Evolutionary conservation across 176 grass and related monocot genomes (phyloP), one percentile per base, ranked within the genome.

Genomic region (Bonia amplexicaulis): DNA sequence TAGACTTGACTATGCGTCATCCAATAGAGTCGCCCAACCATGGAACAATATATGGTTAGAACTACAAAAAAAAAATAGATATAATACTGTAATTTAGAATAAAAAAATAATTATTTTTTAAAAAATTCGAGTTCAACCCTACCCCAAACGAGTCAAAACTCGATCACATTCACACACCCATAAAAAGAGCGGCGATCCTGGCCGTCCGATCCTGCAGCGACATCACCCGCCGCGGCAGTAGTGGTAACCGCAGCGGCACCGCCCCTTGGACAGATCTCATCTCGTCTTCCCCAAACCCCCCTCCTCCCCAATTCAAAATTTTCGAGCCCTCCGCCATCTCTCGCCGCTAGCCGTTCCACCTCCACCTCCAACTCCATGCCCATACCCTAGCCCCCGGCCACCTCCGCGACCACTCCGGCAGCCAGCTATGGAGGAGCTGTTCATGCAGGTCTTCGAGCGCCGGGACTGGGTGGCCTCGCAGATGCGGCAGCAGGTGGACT

Each of bases 391-490:
- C 31, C 15, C 49, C 76, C 41, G 51, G n/a, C 71, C 35, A 66
- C 73, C 61, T 25, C 53, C 31, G 52, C 40, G 26, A 60, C 42
- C 33, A 12, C 29, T 51, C 27, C 77, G 44, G 44, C 27, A 9
- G 61, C 44, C 77, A 81, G 85, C 83, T 77, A 79, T 99, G 90
- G 96, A 99, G 88, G 81, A 91, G 2, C 88, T 99, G 65, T 92
- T 99, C 90, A 96, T 96, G 93, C 81, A 92, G 71, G 78, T 90
- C 70, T 96, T 99, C 86, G 91, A 92, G 65, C 84, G 90, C 77
- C 69, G 82, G 82, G 86, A 87, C 61, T 84, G 46, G 84, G 76
- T 91, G 44, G 67, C 51, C 16, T 66, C 57, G 39, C 96, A 99
- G 91, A 25, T 92, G 42, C 64, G 73, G 69, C 88, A 92, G 84